These are phyloP conservation scores for Suillus ampliporus DNA, from an alignment of 768 basidiomycete species.

Conservation along the genomic window DNA sequence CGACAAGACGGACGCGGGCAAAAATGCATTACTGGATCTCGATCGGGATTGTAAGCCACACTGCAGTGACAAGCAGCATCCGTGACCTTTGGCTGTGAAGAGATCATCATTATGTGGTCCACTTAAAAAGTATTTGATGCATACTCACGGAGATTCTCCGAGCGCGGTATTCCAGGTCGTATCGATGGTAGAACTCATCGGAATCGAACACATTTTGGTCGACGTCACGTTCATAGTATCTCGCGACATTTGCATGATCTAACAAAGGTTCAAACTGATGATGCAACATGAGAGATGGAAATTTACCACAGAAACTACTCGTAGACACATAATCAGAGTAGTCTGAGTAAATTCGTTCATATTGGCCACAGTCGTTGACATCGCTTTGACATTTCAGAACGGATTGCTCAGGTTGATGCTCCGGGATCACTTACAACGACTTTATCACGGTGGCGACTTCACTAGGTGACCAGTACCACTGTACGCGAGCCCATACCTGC, in stretches of 20 bases:
- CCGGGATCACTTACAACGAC: conserved; percentile 49
- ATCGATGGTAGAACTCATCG: conserved; percentile 54
- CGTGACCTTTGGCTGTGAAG: conserved; percentile 48
- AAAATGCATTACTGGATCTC: conserved; percentile 52
- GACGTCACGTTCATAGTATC: conserved; percentile 45
- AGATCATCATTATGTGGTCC: background rate
- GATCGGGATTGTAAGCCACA: conserved; percentile 52
- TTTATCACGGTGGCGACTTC: conserved; percentile 51
- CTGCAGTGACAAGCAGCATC: conserved; percentile 50
- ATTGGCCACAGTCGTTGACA: conserved; percentile 43
- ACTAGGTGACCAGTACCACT: conserved; percentile 60
- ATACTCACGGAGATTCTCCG: conserved; percentile 43
- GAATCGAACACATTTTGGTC: conserved; percentile 46
- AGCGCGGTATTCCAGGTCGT: conserved; percentile 42
- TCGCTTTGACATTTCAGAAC: conserved; percentile 38
- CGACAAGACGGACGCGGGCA: conserved; percentile 59
- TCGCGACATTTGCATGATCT: conserved; percentile 43
- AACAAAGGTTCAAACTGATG: background rate
- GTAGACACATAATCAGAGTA: conserved; percentile 53
- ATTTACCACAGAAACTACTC: conserved; percentile 52
- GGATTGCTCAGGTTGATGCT: background rate
- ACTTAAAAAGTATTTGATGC: conserved; percentile 2
- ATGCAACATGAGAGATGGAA: background rate
- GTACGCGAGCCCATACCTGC: conserved; percentile 58
- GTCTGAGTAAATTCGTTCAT: conserved; percentile 57